phyloP scores from a whole-genome alignment of 768 basidiomycete species.

The Tulasnella sp. region DNA sequence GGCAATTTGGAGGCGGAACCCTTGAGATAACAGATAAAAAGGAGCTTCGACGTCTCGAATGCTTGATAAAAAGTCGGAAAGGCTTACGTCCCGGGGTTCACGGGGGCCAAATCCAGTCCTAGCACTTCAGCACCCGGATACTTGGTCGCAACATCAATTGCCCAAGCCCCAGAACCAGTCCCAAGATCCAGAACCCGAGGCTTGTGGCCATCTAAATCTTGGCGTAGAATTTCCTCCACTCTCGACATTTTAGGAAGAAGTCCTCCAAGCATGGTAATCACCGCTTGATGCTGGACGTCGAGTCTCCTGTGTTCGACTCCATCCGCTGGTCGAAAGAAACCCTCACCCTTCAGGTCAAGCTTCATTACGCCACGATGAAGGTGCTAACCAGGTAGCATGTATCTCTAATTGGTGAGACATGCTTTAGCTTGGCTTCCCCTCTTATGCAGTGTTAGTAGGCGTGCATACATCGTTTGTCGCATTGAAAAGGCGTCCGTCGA shows the following conservation, averaged over 20 bases:
- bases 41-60: no score
- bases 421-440: not conserved
- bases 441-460: no score
- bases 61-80: no score
- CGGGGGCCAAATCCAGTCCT: slow-evolving; percentile 1
- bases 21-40: no score
- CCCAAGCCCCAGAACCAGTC: slow-evolving; percentile 20
- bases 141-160: not conserved
- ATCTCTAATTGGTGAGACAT: not conserved
- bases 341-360: not conserved
- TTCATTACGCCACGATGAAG: not conserved
- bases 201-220: not conserved
- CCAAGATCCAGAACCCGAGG: slow-evolving; percentile 20
- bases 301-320: not conserved
- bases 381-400: not conserved
- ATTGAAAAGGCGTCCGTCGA: not conserved
- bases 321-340: no score
- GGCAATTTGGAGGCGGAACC: not conserved
- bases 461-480: not conserved
- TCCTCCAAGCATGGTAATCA: slow-evolving; percentile 15
- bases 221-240: not conserved
- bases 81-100: not conserved
- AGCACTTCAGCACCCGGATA: slow-evolving; percentile 1
- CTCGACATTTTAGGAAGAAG: not conserved
- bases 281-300: slow-evolving; percentile 10